Conservation (phyloP, 2,329 filamentous ascomycete species). For the Penicillium sp. region DNA sequence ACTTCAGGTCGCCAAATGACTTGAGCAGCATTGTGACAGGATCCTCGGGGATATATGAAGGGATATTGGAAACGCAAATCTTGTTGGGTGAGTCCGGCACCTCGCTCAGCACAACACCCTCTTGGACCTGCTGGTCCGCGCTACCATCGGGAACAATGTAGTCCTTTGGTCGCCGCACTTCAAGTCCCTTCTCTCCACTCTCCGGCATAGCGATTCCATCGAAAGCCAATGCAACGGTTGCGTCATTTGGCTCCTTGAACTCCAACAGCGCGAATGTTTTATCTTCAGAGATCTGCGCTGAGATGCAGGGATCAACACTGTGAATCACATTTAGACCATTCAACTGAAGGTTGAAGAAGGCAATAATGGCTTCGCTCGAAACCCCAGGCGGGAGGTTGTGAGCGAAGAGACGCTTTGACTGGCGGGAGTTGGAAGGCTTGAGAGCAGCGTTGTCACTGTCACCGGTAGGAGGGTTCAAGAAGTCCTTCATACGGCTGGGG, state of each 20-base stretch:
- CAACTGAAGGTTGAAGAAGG: conserved; percentile 94
- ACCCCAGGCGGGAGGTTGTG: conserved; percentile 73
- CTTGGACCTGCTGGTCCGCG: conserved; percentile 71
- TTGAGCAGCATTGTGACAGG: conserved; percentile 87
- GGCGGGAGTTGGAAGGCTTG: conserved; percentile 88
- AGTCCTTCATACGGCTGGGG: conserved; percentile 86
- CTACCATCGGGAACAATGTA: conserved; percentile 86
- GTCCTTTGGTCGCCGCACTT: conserved; percentile 86
- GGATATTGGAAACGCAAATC: conserved; percentile 87
- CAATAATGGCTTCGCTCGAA: conserved; percentile 72
- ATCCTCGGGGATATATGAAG: conserved; percentile 81
- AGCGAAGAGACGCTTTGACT: conserved; percentile 87
- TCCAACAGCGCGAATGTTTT: conserved; percentile 81
- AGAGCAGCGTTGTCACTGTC: conserved; percentile 71
- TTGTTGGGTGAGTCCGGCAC: conserved; percentile 95
- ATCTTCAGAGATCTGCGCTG: conserved; percentile 78
- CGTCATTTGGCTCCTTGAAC: conserved; percentile 82
- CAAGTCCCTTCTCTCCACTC: conserved; percentile 61
- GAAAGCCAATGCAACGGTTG: conserved; percentile 85
- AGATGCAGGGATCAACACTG: conserved; percentile 77
- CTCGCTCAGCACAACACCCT: conserved; percentile 72
- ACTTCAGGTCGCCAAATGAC: conserved; percentile 89
- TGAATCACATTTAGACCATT: conserved; percentile 94
- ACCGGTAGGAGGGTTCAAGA: conserved; percentile 85
- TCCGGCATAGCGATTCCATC: conserved; percentile 88